Evolutionary conservation across 2,329 filamentous ascomycete species (phyloP).

Genomic region (Phyllosticta ampelicida): DNA sequence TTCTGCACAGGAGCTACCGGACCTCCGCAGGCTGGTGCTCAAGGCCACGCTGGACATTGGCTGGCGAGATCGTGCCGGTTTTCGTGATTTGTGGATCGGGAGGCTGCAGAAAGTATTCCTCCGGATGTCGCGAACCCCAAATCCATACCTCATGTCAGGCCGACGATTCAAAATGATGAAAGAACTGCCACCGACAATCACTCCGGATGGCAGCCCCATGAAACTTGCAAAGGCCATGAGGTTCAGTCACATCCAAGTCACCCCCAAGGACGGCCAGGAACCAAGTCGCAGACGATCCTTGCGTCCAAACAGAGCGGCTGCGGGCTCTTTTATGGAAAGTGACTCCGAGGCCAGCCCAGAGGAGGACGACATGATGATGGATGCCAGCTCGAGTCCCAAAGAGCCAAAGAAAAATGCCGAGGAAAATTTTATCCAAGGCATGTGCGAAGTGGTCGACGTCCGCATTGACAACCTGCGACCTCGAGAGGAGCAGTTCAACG

Average conservation of each 20-base stretch:
- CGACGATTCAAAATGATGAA: constrained; percentile 34
- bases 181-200: constrained; percentile 9
- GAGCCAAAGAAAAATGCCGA: not conserved
- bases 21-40: constrained; percentile 60
- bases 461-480: constrained; percentile 67
- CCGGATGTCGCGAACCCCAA: constrained; percentile 37
- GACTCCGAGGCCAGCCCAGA: not conserved
- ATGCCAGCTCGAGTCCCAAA: not conserved
- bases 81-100: constrained; percentile 68
- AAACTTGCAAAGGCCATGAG: not conserved
- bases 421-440: constrained; percentile 48
- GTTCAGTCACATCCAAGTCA: constrained; percentile 1
- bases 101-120: constrained; percentile 58
- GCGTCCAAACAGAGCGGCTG: not conserved
- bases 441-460: constrained; percentile 60
- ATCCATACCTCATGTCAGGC: constrained; percentile 31
- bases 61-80: constrained; percentile 72
- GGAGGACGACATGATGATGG: not conserved
- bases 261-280: not conserved
- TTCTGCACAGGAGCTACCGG: constrained; percentile 52
- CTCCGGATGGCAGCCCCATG: not conserved
- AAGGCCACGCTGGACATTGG: constrained; percentile 61
- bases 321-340: not conserved
- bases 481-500: constrained; percentile 54
- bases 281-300: constrained; percentile 5